Percentiles rank a stretch among this genome's conserved stretches.
Evolutionary conservation across 2,329 filamentous ascomycete genomes (phyloP).

Genomic region (Cercospora canescens): DNA sequence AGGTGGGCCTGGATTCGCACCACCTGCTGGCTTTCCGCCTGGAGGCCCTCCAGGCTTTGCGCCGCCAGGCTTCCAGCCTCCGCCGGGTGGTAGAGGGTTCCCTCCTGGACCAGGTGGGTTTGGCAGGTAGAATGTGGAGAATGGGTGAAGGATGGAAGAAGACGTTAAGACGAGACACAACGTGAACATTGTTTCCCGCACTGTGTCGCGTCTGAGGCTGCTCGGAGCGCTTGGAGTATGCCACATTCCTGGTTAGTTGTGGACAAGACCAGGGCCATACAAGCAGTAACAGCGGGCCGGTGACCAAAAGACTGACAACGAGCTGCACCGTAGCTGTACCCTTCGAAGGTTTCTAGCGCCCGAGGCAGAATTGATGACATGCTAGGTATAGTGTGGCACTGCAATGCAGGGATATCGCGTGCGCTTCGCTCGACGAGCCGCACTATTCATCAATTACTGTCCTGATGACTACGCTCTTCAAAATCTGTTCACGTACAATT

Average conservation of each 20-base stretch:
- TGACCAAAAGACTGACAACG: neutral
- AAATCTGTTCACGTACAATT: neutral
- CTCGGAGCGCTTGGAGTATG: neutral
- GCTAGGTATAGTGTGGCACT: slow-evolving; percentile 14
- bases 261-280: neutral
- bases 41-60: slow-evolving; percentile 30
- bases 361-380: slow-evolving; percentile 19
- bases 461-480: neutral
- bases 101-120: slow-evolving; percentile 33
- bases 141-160: neutral
- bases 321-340: neutral
- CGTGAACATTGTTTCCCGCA: neutral
- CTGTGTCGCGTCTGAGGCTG: neutral
- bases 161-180: neutral
- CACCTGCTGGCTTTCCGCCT: slow-evolving; percentile 31
- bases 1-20: slow-evolving; percentile 36
- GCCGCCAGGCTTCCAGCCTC: slow-evolving; percentile 69
- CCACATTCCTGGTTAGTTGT: neutral
- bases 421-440: neutral
- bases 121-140: slow-evolving; percentile 26
- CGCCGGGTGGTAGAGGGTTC: slow-evolving; percentile 42
- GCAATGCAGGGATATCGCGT: neutral
- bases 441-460: neutral
- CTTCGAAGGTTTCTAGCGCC: slow-evolving; percentile 10
- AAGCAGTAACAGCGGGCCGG: neutral